A percentile compares a stretch with the other conserved stretches of the same genome.
phyloP scores from a whole-genome alignment of 306 rosid species.

The Pyrus communis region DNA sequence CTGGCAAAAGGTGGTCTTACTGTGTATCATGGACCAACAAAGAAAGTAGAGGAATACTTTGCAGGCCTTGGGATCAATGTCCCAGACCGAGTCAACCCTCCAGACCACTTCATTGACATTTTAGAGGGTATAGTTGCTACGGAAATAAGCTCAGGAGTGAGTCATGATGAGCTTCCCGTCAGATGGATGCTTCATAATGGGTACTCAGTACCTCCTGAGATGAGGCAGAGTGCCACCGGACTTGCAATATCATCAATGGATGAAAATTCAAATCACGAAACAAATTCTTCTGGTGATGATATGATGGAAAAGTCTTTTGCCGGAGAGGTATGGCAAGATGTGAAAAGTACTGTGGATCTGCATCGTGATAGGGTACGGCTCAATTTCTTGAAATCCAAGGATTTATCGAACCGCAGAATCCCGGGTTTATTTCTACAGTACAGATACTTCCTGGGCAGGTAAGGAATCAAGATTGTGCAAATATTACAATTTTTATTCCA shows the following conservation, averaged over 20 bases:
- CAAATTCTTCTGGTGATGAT: slow-evolving; percentile 20
- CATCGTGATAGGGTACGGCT: slow-evolving; percentile 54
- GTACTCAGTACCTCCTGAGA: slow-evolving; percentile 69
- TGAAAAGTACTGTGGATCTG: slow-evolving; percentile 52
- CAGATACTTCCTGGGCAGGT: slow-evolving; percentile 84
- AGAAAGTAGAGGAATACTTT: slow-evolving; percentile 76
- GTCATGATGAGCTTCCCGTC: slow-evolving; percentile 63
- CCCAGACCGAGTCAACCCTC: slow-evolving; percentile 89
- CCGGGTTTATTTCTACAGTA: slow-evolving; percentile 72
- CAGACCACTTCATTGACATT: slow-evolving; percentile 85
- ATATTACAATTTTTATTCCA: slow-evolving; percentile 4
- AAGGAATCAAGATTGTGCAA: slow-evolving; percentile 5
- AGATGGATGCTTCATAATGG: slow-evolving; percentile 88
- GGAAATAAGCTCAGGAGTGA: slow-evolving; percentile 42
- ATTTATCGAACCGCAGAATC: slow-evolving; percentile 65
- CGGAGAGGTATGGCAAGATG: slow-evolving; percentile 86
- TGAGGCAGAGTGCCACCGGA: slow-evolving; percentile 40
- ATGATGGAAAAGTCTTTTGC: slow-evolving; percentile 51
- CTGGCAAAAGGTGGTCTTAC: slow-evolving; percentile 97
- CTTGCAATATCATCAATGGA: slow-evolving; percentile 20
- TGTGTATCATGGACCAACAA: slow-evolving; percentile 83
- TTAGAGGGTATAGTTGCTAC: slow-evolving; percentile 69
- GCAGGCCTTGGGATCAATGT: slow-evolving; percentile 64
- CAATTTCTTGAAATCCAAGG: slow-evolving; percentile 62
- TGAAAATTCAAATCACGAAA: slow-evolving; percentile 27